Conservation (phyloP, 2,329 filamentous ascomycete genomes). For the Nemania sp. region DNA sequence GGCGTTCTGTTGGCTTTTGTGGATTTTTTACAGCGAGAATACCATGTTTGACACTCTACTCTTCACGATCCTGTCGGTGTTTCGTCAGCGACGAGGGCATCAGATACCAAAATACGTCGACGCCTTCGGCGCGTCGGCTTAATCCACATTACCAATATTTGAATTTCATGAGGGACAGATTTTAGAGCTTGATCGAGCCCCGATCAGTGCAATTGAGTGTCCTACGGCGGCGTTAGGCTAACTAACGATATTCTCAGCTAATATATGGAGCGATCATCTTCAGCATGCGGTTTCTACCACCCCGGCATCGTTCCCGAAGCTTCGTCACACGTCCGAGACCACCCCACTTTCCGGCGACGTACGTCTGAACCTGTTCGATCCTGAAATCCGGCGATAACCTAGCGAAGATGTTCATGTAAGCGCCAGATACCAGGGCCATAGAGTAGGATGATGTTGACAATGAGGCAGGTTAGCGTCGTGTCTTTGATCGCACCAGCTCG, state of each 20-base stretch:
- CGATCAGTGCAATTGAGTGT: background rate
- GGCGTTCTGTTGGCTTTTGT: constrained; percentile 22
- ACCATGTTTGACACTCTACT: constrained; percentile 14
- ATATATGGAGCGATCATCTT: background rate
- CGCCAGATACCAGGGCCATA: constrained; percentile 39
- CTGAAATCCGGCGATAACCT: constrained; percentile 42
- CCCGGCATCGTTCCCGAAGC: constrained; percentile 50
- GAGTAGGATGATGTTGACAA: constrained; percentile 29
- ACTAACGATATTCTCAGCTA: background rate
- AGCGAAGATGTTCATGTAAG: constrained; percentile 40
- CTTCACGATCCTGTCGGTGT: constrained; percentile 1
- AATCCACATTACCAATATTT: background rate
- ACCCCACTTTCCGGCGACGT: constrained; percentile 42
- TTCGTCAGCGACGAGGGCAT: background rate
- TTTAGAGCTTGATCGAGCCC: background rate
- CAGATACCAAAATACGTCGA: constrained; percentile 6
- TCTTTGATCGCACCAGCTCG: constrained; percentile 42
- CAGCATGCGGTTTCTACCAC: constrained; percentile 29
- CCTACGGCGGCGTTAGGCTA: background rate
- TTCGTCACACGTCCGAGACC: constrained; percentile 45
- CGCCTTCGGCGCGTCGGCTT: background rate
- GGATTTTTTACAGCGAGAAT: background rate
- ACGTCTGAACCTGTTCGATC: constrained; percentile 37
- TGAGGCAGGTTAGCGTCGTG: constrained; percentile 32
- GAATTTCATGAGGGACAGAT: background rate